Percentiles rank a stretch among this genome's conserved stretches.
Conservation (phyloP, 1,139 yeast genomes). For the Pichia sp. region DNA sequence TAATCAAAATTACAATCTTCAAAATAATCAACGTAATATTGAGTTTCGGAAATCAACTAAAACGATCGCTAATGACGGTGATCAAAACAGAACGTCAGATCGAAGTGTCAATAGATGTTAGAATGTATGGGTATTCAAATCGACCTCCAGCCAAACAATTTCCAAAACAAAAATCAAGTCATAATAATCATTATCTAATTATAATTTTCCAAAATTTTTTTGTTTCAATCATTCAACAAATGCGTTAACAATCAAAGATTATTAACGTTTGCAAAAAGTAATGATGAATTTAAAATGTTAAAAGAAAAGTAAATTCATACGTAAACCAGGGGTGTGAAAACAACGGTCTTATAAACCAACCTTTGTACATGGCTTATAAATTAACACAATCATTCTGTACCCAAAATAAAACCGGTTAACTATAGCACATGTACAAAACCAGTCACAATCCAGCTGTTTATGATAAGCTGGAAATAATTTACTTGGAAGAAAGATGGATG, state of each 20-base stretch:
- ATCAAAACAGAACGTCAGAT: slow-evolving; percentile 17
- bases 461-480: neutral
- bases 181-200: no score
- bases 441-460: no score
- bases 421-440: no score
- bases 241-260: neutral
- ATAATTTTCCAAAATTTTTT: neutral
- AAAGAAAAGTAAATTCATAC: slow-evolving; percentile 2
- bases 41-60: slow-evolving; percentile 1
- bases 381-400: slow-evolving; percentile 1
- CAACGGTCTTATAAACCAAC: neutral
- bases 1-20: neutral
- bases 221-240: no score
- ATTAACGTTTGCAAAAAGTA: neutral
- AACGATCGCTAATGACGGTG: slow-evolving; percentile 17
- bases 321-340: slow-evolving; percentile 4
- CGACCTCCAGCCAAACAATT: slow-evolving; percentile 11
- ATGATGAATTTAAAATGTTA: neutral
- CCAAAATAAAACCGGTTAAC: neutral
- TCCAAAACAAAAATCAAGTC: neutral
- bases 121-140: slow-evolving; percentile 15
- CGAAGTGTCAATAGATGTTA: slow-evolving; percentile 15
- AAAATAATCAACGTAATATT: neutral
- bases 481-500: neutral
- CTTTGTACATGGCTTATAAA: neutral